Evolutionary conservation across 306 rosid species (phyloP).

Genomic region (Potentilla sterilis): DNA sequence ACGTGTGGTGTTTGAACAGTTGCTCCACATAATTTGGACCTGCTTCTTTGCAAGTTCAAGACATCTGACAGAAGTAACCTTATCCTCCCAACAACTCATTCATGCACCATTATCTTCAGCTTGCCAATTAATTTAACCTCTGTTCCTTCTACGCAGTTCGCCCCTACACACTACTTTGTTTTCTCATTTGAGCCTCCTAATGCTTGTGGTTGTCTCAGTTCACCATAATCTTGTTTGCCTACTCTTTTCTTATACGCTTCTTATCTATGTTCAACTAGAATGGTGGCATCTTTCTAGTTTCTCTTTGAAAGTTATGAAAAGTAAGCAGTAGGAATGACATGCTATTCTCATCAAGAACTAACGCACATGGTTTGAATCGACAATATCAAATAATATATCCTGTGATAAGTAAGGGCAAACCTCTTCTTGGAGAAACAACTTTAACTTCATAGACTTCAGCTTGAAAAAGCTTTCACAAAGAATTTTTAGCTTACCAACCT

Average conservation of each 20-base stretch:
- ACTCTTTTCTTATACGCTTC: neutral
- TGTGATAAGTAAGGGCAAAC: conserved; percentile 36
- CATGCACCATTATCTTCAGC: neutral
- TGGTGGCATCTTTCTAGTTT: neutral
- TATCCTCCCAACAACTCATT: neutral
- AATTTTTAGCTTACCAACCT: conserved; percentile 87
- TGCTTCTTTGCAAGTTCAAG: neutral
- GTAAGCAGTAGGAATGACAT: neutral
- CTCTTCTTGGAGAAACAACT: conserved; percentile 84
- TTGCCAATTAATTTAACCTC: neutral
- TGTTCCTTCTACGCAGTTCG: neutral
- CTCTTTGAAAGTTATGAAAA: neutral
- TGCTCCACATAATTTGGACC: neutral
- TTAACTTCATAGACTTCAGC: conserved; percentile 69
- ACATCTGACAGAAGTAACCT: neutral
- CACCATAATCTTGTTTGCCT: too few relatives aligned
- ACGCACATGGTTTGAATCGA: neutral
- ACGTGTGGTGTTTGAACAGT: neutral
- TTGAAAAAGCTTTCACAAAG: conserved; percentile 93
- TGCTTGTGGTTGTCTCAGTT: neutral
- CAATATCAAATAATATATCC: neutral
- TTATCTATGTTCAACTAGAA: neutral
- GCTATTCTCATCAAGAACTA: neutral
- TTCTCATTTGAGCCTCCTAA: neutral
- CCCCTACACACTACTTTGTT: neutral